These are phyloP conservation scores for Ceratobasidium sp. DNA, from an alignment of 1,284 basidiomycete genomes.

Conservation along the genomic window DNA sequence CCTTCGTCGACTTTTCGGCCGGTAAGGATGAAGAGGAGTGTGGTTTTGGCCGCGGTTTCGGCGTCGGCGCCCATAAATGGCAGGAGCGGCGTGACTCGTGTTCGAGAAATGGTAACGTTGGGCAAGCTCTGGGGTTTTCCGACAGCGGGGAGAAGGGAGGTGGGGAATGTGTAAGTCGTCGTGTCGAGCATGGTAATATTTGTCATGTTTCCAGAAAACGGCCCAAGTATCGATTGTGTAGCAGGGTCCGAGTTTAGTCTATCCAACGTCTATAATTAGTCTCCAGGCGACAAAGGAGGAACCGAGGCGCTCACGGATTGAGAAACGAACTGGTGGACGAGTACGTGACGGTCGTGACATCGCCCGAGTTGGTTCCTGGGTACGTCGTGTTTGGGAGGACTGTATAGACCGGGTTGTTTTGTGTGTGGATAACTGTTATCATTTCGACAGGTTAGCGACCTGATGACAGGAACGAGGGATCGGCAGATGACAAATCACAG, in stretches of 20 bases:
- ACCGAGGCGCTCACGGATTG: conserved; percentile 11
- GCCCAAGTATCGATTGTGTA: not conserved
- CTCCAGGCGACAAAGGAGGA: not conserved
- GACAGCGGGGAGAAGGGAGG: conserved; percentile 1
- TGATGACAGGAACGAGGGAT: not conserved
- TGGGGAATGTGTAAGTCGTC: conserved; percentile 31
- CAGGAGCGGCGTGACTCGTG: conserved; percentile 1
- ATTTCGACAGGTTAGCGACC: not conserved
- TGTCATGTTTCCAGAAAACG: conserved; percentile 27
- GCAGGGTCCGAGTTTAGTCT: conserved; percentile 1
- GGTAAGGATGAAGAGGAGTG: not conserved
- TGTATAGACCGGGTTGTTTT: conserved; percentile 37
- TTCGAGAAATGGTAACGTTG: conserved; percentile 31
- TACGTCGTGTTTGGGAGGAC: conserved; percentile 28
- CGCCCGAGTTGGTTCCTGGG: conserved; percentile 15
- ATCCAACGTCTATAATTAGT: not conserved
- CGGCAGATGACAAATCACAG: conserved; percentile 6
- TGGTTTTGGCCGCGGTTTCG: not conserved
- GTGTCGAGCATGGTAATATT: conserved; percentile 31
- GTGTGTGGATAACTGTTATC: conserved; percentile 28
- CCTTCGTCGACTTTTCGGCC: conserved; percentile 30
- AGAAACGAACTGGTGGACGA: not conserved
- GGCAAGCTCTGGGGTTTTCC: conserved; percentile 29
- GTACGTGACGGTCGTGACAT: conserved; percentile 4
- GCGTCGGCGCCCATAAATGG: conserved; percentile 32